phyloP scores from a whole-genome alignment of 805 yeast genomes.

The Wickerhamiella nectarea region DNA sequence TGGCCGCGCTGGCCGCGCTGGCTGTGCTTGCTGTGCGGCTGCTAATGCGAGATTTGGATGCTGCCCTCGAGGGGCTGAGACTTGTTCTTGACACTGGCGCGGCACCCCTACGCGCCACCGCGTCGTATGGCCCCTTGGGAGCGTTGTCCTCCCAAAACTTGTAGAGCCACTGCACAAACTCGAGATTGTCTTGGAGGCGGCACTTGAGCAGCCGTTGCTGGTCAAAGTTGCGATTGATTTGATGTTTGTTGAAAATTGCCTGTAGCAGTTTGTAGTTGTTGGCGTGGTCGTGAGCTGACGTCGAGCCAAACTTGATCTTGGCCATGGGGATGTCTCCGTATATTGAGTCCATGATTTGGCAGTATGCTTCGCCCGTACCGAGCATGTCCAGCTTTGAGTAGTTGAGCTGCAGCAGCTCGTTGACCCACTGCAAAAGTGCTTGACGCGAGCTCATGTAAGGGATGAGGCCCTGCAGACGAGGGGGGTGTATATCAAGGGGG shows the following conservation, averaged over 20 bases:
- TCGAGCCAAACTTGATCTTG: slow-evolving; percentile 59
- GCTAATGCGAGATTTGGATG: slow-evolving; percentile 4
- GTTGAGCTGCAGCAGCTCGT: slow-evolving; percentile 48
- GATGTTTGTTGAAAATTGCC: slow-evolving; percentile 56
- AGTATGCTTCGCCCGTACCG: slow-evolving; percentile 91
- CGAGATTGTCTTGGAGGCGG: slow-evolving; percentile 84
- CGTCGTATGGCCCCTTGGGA: slow-evolving; percentile 59
- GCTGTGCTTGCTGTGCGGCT: too few relatives aligned
- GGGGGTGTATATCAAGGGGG: background rate
- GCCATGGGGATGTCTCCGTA: slow-evolving; percentile 70
- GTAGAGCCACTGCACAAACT: slow-evolving; percentile 85
- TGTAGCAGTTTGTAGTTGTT: slow-evolving; percentile 80
- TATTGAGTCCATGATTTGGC: slow-evolving; percentile 80
- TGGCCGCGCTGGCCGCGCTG: too few relatives aligned
- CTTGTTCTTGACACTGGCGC: slow-evolving; percentile 2
- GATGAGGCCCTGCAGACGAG: background rate
- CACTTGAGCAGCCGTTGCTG: slow-evolving; percentile 77
- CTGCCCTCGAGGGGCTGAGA: background rate
- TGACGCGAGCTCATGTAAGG: slow-evolving; percentile 41
- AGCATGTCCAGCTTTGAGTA: slow-evolving; percentile 79
- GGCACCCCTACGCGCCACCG: slow-evolving; percentile 41
- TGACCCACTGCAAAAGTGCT: slow-evolving; percentile 77
- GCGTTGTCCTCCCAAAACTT: slow-evolving; percentile 66
- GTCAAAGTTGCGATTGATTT: slow-evolving; percentile 59
- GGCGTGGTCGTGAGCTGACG: slow-evolving; percentile 60